phyloP scores from a whole-genome alignment of 352 stramenopile genomes.

The Blastocystis sp. region DNA sequence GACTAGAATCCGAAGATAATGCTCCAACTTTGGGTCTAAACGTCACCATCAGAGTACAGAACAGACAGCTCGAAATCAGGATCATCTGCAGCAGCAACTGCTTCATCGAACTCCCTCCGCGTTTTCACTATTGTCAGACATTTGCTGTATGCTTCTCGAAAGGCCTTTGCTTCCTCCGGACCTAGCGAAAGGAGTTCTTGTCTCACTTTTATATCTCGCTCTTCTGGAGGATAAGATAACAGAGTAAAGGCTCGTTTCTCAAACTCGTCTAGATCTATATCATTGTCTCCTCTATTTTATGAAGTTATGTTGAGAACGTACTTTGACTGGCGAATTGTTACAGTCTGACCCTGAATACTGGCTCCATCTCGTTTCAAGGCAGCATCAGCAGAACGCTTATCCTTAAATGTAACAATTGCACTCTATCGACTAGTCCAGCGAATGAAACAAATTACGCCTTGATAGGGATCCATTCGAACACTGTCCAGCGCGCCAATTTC shows the following conservation, averaged over 20 bases:
- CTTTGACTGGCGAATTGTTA: background rate
- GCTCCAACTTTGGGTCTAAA: constrained; percentile 1
- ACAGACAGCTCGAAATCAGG: background rate
- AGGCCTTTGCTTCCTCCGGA: background rate
- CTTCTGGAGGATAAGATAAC: background rate
- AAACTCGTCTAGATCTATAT: background rate
- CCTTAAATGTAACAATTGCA: constrained; percentile 53
- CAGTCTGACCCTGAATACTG: background rate
- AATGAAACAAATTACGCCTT: background rate
- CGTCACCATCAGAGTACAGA: background rate
- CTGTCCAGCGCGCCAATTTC: constrained; percentile 39
- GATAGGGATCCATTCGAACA: background rate
- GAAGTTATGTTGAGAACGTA: background rate
- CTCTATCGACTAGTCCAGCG: background rate
- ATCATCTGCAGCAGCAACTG: constrained; percentile 18
- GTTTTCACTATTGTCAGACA: background rate
- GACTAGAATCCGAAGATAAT: background rate
- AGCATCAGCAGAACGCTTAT: background rate
- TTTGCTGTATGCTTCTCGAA: background rate
- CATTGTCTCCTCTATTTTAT: background rate
- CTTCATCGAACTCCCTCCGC: background rate
- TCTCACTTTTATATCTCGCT: background rate
- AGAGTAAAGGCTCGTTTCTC: constrained; percentile 35
- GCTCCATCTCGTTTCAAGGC: constrained; percentile 23
- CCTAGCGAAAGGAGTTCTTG: background rate